Evolutionary conservation across 164 flowering plant genomes (phyloP).

Genomic region (Chimonanthus praecox): DNA sequence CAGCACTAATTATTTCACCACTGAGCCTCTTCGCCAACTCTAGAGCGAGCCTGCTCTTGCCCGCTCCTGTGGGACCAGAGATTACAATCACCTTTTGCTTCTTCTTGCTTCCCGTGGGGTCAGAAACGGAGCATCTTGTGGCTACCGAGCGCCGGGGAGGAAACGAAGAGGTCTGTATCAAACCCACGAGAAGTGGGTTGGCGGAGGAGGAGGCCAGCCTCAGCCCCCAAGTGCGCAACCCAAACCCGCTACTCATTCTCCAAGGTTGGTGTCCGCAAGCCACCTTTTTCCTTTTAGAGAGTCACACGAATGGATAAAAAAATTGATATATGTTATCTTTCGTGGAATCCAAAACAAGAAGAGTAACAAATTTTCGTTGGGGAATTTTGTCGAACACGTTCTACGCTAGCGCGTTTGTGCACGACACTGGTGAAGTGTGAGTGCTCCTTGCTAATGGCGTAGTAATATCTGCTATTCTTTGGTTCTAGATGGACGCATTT

Average conservation of each 20-base stretch:
- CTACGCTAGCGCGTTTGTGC: neutral
- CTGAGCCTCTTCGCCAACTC: constrained; percentile 87
- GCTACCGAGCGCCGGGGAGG: constrained; percentile 17
- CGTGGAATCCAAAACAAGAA: neutral
- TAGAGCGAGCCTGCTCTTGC: constrained; percentile 73
- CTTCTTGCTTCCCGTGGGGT: constrained; percentile 13
- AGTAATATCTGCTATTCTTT: too few species aligned
- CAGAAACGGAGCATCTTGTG: constrained; percentile 24
- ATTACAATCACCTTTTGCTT: constrained; percentile 77
- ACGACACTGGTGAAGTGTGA: too few species aligned
- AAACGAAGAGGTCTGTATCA: neutral
- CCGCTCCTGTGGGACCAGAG: constrained; percentile 95
- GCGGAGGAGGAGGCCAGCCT: constrained; percentile 13
- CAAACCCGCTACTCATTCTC: constrained; percentile 13
- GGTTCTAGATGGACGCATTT: too few species aligned
- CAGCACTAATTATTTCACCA: constrained; percentile 95
- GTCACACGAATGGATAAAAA: neutral
- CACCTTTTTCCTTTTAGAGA: neutral
- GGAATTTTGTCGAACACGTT: neutral
- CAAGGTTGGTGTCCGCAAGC: neutral
- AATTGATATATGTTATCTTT: too few species aligned
- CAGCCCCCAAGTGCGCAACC: constrained; percentile 16
- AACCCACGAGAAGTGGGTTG: constrained; percentile 8
- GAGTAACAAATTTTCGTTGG: neutral
- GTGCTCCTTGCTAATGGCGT: neutral